Evolutionary conservation across 2,329 filamentous ascomycete genomes (phyloP).

Genomic region (Epichloe gansuensis): DNA sequence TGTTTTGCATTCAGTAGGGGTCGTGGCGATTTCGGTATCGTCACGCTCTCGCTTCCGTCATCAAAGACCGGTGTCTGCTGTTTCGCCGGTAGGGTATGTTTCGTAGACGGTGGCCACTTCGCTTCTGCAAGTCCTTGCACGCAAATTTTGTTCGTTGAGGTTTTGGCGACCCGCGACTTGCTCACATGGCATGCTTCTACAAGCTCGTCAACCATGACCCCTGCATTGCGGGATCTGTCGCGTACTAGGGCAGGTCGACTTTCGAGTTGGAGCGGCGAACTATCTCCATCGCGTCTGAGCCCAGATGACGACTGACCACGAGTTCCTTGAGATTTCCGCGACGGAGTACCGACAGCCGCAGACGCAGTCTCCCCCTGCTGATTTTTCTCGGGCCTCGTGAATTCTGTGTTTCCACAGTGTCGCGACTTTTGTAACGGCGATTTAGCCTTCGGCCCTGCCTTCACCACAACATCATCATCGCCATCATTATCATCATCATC

Average conservation of each 20-base stretch:
- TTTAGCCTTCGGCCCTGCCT: neutral
- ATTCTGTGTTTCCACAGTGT: neutral
- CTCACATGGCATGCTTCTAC: neutral
- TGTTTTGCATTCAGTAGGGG: neutral
- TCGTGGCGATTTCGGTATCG: neutral
- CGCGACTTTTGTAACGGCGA: neutral
- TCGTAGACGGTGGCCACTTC: neutral
- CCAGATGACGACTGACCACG: neutral
- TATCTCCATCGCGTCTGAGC: neutral
- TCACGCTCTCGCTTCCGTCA: neutral
- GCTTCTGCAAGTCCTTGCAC: neutral
- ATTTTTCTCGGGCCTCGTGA: neutral
- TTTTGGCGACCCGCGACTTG: neutral
- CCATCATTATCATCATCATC: constrained; percentile 1
- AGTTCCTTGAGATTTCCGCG: neutral
- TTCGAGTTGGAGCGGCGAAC: too few relatives aligned
- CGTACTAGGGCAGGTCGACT: neutral
- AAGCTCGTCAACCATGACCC: neutral
- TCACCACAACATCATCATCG: constrained; percentile 7
- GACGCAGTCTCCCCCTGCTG: neutral
- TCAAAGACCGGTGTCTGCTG: neutral
- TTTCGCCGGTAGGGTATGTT: neutral
- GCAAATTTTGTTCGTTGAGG: neutral
- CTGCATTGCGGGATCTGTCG: neutral
- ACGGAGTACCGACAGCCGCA: too few relatives aligned